Conservation (phyloP, 2,329 filamentous ascomycete genomes). For the Mollisia scopiformis region DNA sequence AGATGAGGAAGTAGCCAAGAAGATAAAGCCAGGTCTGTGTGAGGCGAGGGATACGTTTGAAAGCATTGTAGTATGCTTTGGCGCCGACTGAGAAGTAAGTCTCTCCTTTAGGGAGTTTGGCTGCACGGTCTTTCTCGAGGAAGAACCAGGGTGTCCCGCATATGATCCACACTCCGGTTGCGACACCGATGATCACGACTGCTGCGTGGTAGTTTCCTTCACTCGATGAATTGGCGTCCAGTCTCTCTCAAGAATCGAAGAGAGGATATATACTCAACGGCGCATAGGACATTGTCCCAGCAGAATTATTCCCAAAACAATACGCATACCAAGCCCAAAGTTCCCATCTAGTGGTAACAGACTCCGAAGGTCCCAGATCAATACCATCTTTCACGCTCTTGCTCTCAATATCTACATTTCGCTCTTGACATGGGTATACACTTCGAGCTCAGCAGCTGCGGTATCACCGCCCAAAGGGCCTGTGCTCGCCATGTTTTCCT, state of each 20-base stretch:
- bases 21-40: slow-evolving; percentile 69
- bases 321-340: slow-evolving; percentile 19
- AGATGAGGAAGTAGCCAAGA: slow-evolving; percentile 66
- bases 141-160: slow-evolving; percentile 69
- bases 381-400: background rate
- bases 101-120: slow-evolving; percentile 48
- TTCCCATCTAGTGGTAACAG: slow-evolving; percentile 6
- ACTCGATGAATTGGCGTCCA: slow-evolving; percentile 60
- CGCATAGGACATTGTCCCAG: slow-evolving; percentile 10
- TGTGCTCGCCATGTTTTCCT: background rate
- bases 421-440: background rate
- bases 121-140: slow-evolving; percentile 64
- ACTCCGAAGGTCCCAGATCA: slow-evolving; percentile 39
- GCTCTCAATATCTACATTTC: background rate
- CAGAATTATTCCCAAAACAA: slow-evolving; percentile 15
- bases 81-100: slow-evolving; percentile 46
- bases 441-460: background rate
- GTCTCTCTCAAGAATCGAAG: no score
- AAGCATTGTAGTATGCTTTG: slow-evolving; percentile 46
- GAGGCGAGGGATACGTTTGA: slow-evolving; percentile 62
- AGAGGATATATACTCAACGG: slow-evolving; percentile 6
- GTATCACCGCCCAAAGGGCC: background rate
- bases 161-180: slow-evolving; percentile 64
- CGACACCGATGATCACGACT: slow-evolving; percentile 66
- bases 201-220: slow-evolving; percentile 68